Evolutionary conservation across 495 filamentous ascomycete species (phyloP).

Genomic region (Choiromyces venosus): DNA sequence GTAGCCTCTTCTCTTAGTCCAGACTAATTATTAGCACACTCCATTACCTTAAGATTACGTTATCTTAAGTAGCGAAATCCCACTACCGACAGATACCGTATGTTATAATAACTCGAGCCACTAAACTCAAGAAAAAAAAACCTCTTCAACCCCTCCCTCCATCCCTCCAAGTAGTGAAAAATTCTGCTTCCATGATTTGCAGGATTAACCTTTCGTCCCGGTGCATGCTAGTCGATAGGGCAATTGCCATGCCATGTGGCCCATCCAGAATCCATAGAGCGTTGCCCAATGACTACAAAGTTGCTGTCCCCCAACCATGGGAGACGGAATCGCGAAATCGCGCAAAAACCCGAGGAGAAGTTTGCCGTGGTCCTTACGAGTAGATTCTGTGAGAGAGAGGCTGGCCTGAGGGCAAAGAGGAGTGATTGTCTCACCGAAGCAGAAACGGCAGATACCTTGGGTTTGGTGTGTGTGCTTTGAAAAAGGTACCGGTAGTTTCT

Average conservation of each 20-base stretch:
- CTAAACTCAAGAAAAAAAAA: neutral
- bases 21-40: no score
- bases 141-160: neutral
- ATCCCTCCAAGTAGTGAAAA: neutral
- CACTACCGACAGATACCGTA: neutral
- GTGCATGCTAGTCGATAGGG: neutral
- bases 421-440: neutral
- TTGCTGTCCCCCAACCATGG: neutral
- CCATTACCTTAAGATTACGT: no score
- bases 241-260: neutral
- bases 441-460: neutral
- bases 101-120: neutral
- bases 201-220: neutral
- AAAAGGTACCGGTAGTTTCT: slow-evolving; percentile 2
- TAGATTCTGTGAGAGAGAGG: neutral
- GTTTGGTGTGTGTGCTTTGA: neutral
- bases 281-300: neutral
- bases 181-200: neutral
- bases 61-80: neutral
- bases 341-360: neutral
- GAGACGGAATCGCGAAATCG: neutral
- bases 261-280: neutral
- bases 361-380: neutral
- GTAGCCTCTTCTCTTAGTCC: no score
- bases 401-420: neutral